phyloP scores from a whole-genome alignment of 2,329 filamentous ascomycete genomes.

The Coleophoma crateriformis region DNA sequence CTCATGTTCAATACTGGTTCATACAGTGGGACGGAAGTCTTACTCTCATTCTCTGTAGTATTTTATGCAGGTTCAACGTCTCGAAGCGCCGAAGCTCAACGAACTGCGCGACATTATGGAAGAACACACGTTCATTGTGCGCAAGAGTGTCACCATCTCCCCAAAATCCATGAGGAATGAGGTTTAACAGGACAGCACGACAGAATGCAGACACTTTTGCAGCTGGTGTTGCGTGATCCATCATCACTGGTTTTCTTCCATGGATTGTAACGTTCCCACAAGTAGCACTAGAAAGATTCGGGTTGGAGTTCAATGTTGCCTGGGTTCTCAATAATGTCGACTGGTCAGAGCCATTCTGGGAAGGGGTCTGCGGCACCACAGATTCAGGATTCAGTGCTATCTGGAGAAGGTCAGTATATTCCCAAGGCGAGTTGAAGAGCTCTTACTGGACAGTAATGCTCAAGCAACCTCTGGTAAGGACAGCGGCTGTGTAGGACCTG shows the following conservation, averaged over 20 bases:
- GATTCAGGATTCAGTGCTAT: too few relatives aligned
- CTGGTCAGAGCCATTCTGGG: not conserved
- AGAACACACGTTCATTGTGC: constrained; percentile 57
- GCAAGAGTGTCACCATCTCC: constrained; percentile 47
- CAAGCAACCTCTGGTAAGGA: constrained; percentile 72
- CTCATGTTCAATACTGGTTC: constrained; percentile 1
- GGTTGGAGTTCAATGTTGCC: constrained; percentile 2
- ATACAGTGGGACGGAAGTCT: constrained; percentile 8
- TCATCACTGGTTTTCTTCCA: constrained; percentile 34
- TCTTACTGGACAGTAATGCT: constrained; percentile 69
- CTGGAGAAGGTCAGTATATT: too few relatives aligned
- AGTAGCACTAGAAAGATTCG: not conserved
- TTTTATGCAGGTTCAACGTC: constrained; percentile 70
- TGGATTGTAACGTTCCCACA: too few relatives aligned
- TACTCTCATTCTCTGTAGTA: constrained; percentile 72
- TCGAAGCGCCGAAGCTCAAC: constrained; percentile 76
- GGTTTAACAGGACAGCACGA: constrained; percentile 63
- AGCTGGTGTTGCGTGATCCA: constrained; percentile 61
- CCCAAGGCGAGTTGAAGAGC: not conserved
- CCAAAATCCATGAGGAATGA: constrained; percentile 75
- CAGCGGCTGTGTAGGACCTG: constrained; percentile 69
- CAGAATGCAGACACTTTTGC: constrained; percentile 81
- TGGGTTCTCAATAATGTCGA: constrained; percentile 17
- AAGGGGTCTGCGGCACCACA: too few relatives aligned
- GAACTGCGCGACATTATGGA: constrained; percentile 71